Conservation (phyloP, 73 alveolate genomes). For the Paramecium octaurelia region DNA sequence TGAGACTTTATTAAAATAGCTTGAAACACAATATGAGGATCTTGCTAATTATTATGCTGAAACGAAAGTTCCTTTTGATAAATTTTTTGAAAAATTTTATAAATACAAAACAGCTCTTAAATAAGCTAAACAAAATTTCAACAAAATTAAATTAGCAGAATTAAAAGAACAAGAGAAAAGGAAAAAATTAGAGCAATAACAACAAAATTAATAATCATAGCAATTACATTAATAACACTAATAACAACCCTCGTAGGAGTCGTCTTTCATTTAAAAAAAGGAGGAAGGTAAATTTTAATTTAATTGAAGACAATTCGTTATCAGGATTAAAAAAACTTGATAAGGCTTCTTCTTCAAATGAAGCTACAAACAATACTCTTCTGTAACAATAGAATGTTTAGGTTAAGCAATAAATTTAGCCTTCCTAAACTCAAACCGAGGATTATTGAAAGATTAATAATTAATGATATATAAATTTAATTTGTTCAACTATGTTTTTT, state of each 20-base stretch:
- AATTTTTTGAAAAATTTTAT: neutral
- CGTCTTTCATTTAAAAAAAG: neutral
- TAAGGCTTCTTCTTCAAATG: neutral
- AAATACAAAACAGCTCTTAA: neutral
- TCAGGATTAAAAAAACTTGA: neutral
- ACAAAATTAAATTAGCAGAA: neutral
- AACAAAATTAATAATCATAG: neutral
- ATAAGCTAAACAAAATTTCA: neutral
- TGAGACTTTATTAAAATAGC: neutral
- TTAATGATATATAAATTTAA: neutral
- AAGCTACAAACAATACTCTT: neutral
- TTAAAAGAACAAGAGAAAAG: neutral
- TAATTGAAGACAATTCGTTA: neutral
- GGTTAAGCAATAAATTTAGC: neutral
- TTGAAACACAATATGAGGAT: neutral
- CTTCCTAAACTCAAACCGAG: neutral
- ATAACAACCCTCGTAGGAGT: neutral
- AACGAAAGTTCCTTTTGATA: conserved; percentile 24
- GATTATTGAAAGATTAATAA: neutral
- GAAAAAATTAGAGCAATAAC: neutral
- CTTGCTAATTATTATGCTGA: neutral
- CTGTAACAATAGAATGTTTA: neutral
- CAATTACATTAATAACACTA: neutral
- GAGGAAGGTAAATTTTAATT: neutral
- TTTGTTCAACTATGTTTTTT: neutral